Conservation (phyloP, 805 yeast genomes). For the Spathaspora passalidarum region DNA sequence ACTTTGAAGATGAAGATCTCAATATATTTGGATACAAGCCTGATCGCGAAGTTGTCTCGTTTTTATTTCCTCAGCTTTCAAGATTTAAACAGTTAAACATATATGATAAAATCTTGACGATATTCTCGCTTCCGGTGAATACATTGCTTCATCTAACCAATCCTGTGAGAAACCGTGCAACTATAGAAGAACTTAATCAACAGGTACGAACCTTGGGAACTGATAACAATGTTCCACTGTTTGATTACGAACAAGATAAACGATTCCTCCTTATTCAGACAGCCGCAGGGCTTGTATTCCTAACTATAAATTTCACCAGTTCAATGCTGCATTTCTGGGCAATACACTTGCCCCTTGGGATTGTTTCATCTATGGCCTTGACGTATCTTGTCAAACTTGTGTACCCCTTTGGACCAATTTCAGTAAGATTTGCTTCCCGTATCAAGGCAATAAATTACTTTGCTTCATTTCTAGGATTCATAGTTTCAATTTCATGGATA, state of each 20-base stretch:
- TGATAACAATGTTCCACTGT: slow-evolving; percentile 1
- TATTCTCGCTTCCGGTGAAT: slow-evolving; percentile 21
- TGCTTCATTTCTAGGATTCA: slow-evolving; percentile 56
- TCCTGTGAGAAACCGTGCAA: slow-evolving; percentile 30
- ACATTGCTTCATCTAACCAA: slow-evolving; percentile 25
- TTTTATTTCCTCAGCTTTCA: slow-evolving; percentile 14
- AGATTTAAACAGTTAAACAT: slow-evolving; percentile 10
- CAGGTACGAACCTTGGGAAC: slow-evolving; percentile 4
- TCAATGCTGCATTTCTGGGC: slow-evolving; percentile 10
- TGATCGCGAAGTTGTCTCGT: slow-evolving; percentile 22
- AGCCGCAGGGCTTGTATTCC: slow-evolving; percentile 23
- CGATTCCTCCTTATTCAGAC: slow-evolving; percentile 26
- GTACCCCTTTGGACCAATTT: slow-evolving; percentile 2
- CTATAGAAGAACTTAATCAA: slow-evolving; percentile 6
- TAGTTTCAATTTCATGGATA: slow-evolving; percentile 64
- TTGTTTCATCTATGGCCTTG: slow-evolving; percentile 7
- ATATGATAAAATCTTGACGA: slow-evolving; percentile 11
- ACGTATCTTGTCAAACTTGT: slow-evolving; percentile 5
- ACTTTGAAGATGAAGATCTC: slow-evolving; percentile 22
- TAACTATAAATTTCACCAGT: slow-evolving; percentile 12
- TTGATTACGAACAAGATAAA: slow-evolving; percentile 18
- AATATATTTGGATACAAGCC: too few species aligned
- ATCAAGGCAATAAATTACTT: slow-evolving; percentile 17
- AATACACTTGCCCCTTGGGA: slow-evolving; percentile 11
- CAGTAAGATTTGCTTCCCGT: not conserved